A percentile compares a stretch with the other conserved stretches of the same genome.
Conservation (phyloP, 1,284 basidiomycete genomes). For the Leccinum fuscescens region DNA sequence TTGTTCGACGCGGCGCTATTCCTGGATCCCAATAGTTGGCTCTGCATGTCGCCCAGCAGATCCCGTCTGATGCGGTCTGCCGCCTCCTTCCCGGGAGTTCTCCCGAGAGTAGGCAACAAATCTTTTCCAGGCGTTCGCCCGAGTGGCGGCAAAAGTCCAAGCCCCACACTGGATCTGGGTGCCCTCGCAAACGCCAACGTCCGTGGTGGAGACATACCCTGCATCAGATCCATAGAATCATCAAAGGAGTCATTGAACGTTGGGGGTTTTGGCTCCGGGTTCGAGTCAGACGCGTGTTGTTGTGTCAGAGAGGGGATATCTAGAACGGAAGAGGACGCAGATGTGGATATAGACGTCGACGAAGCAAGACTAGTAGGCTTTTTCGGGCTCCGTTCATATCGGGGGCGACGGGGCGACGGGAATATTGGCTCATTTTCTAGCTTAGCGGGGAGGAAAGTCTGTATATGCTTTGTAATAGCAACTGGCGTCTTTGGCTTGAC, state of each 20-base stretch:
- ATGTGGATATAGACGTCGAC: slow-evolving; percentile 29
- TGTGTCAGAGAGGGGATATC: slow-evolving; percentile 28
- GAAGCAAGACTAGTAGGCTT: slow-evolving; percentile 27
- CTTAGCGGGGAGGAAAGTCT: slow-evolving; percentile 60
- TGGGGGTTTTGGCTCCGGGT: slow-evolving; percentile 32
- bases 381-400: slow-evolving; percentile 32
- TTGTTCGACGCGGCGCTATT: slow-evolving; percentile 17
- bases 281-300: slow-evolving; percentile 22
- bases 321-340: slow-evolving; percentile 32
- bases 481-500: slow-evolving; percentile 52
- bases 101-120: slow-evolving; percentile 52
- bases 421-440: slow-evolving; percentile 57
- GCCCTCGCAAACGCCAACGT: slow-evolving; percentile 83
- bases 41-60: slow-evolving; percentile 52
- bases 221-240: slow-evolving; percentile 41
- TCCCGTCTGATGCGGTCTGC: slow-evolving; percentile 64
- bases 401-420: slow-evolving; percentile 39
- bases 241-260: slow-evolving; percentile 62
- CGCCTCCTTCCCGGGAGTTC: slow-evolving; percentile 62
- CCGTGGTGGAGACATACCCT: slow-evolving; percentile 83
- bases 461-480: slow-evolving; percentile 51
- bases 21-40: slow-evolving; percentile 19
- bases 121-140: slow-evolving; percentile 60
- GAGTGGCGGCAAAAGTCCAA: slow-evolving; percentile 51
- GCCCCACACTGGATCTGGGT: slow-evolving; percentile 52